Evolutionary conservation across 2,329 filamentous ascomycete genomes (phyloP), one percentile per base, ranked within the genome.

Genomic region (Thielaviopsis ethacetica): DNA sequence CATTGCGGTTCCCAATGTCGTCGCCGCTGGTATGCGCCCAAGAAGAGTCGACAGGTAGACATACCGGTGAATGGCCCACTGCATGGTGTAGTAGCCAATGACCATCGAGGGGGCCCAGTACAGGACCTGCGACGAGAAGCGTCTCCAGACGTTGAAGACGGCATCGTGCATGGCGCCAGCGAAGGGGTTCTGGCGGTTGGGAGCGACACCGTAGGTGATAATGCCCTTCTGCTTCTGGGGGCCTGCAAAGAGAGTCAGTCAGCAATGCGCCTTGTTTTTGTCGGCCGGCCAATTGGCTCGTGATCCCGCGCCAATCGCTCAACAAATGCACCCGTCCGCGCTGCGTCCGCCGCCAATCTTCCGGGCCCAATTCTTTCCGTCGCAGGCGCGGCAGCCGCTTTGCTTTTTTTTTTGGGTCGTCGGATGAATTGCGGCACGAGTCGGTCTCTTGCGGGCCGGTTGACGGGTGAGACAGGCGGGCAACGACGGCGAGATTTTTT

Each of bases 121-220:
- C 66, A 97, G 83, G 66, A 95, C 83, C 79, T 97, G 93, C 66
- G 79, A 73, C 71, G 83, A 84, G 75, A 86, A 87, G 68, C 93
- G 84, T 73, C 93, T 85, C 81, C 86, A 94, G 67, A 83, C 85
- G 82, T 98, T 98, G 85, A 97, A 97, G 77, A 97, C 75, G 68
- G 91, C 91, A 65, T 85, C 86, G 72, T 91, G 76, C 64, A 79
- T 73, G 62, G 85, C 77, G 67, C 88, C 88, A 64, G 89, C 89
- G 65, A 95, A 79, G 63, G 90, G 87, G 68, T 87, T 84, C 77
- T 95, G 91, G 71, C 87, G 85, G 81, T 98, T 97, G 65, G 86
- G 75, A 66, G 88, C 85, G 65, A 98, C 70, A 65, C 84, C 80
- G 75, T 94, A 97, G 68, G 75, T 74, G 68, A 82, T 70, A 66